These are phyloP conservation scores for Sporormia fimetaria DNA, from an alignment of 495 filamentous ascomycete species.

Conservation along the genomic window DNA sequence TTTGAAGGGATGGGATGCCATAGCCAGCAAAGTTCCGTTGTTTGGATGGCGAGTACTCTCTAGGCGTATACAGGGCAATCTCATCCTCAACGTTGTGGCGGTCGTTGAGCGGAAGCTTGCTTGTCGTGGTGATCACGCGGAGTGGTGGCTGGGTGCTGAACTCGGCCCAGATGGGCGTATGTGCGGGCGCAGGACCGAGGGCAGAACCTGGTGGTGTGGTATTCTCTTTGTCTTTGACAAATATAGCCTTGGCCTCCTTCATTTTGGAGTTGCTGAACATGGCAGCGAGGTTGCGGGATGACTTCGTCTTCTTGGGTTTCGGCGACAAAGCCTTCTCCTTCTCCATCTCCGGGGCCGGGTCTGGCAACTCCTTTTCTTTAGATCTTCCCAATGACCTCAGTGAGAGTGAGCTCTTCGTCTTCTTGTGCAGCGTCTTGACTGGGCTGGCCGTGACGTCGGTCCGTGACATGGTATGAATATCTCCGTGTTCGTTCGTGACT, in stretches of 20 bases:
- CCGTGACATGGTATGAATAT: constrained; percentile 5
- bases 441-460: constrained; percentile 14
- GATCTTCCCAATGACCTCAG: constrained; percentile 46
- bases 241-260: constrained; percentile 38
- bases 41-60: constrained; percentile 50
- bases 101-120: constrained; percentile 34
- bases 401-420: constrained; percentile 55
- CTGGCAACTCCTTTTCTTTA: constrained; percentile 33
- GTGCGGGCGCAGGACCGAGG: constrained; percentile 33
- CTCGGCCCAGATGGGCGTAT: constrained; percentile 69
- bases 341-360: constrained; percentile 7
- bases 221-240: constrained; percentile 70
- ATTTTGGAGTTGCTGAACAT: constrained; percentile 52
- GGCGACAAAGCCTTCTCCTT: constrained; percentile 33
- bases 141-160: constrained; percentile 44
- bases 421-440: constrained; percentile 44
- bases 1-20: constrained; percentile 44
- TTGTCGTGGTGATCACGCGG: constrained; percentile 33
- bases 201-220: constrained; percentile 46
- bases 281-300: constrained; percentile 61
- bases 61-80: constrained; percentile 49
- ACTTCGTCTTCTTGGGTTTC: constrained; percentile 75
- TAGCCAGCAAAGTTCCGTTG: constrained; percentile 54
- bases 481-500: constrained; percentile 17
- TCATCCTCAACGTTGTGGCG: constrained; percentile 43